These are phyloP conservation scores for Pinus tabuliformis DNA, from an alignment of 75 land plant species.

Conservation along the genomic window DNA sequence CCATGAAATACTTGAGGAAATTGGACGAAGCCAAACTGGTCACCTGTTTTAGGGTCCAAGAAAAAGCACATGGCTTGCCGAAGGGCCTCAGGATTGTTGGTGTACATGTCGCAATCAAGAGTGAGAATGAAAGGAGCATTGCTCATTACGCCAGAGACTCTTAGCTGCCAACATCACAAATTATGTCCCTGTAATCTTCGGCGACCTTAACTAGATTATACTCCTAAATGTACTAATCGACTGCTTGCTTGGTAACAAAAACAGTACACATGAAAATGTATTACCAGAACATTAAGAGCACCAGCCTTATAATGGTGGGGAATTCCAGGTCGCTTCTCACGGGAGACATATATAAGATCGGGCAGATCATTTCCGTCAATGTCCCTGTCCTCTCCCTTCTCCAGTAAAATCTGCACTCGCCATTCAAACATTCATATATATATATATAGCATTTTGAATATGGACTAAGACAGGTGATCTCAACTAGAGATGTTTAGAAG, in stretches of 20 bases:
- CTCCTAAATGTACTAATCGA: not conserved
- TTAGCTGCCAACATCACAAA: not conserved
- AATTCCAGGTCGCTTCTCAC: slow-evolving; percentile 60
- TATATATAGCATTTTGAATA: not conserved
- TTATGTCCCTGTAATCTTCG: no score
- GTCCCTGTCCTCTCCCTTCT: slow-evolving; percentile 26
- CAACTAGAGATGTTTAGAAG: not conserved
- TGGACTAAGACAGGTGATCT: not conserved
- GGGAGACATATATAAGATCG: slow-evolving; percentile 60
- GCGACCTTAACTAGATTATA: no score
- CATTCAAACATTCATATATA: not conserved
- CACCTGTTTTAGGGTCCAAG: slow-evolving; percentile 29
- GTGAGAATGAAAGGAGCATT: slow-evolving; percentile 36
- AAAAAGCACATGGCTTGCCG: slow-evolving; percentile 32
- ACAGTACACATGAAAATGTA: no score
- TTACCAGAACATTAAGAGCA: slow-evolving; percentile 71
- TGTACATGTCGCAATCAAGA: slow-evolving; percentile 37
- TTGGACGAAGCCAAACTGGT: slow-evolving; percentile 27
- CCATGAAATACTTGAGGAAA: slow-evolving; percentile 32
- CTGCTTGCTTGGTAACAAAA: not conserved
- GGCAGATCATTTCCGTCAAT: slow-evolving; percentile 40
- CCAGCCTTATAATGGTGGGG: slow-evolving; percentile 72
- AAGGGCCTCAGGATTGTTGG: slow-evolving; percentile 32
- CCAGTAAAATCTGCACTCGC: slow-evolving; percentile 43
- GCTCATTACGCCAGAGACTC: slow-evolving; percentile 29